phyloP scores from a whole-genome alignment of 352 stramenopile genomes.

The Globisporangium mamillatum region DNA sequence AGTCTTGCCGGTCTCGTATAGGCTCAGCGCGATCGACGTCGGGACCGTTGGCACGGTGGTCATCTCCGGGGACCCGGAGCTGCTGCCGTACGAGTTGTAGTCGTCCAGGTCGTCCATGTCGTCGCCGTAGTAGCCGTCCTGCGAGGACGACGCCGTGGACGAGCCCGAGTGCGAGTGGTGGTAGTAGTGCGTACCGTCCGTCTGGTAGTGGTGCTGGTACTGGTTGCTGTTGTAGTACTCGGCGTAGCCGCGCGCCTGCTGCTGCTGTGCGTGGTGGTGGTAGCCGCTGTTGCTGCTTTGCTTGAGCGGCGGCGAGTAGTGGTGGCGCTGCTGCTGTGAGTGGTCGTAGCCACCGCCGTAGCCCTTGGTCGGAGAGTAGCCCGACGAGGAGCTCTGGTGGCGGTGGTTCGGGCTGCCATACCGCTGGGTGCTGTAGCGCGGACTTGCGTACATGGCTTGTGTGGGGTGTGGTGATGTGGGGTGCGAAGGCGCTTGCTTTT shows the following conservation, averaged over 20 bases:
- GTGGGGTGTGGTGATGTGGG: neutral
- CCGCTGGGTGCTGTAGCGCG: slow-evolving; percentile 11
- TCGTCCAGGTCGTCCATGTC: slow-evolving; percentile 74
- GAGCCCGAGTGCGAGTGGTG: slow-evolving; percentile 73
- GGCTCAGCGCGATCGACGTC: slow-evolving; percentile 62
- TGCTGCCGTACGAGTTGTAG: slow-evolving; percentile 27
- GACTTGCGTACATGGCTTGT: slow-evolving; percentile 17
- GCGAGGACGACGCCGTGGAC: slow-evolving; percentile 73
- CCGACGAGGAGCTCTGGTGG: slow-evolving; percentile 16
- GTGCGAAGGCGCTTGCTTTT: slow-evolving; percentile 17
- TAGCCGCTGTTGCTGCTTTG: slow-evolving; percentile 9
- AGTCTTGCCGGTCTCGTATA: slow-evolving; percentile 79
- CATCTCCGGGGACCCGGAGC: slow-evolving; percentile 51
- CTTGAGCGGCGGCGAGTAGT: slow-evolving; percentile 20
- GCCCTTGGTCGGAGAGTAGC: slow-evolving; percentile 19
- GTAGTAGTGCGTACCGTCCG: slow-evolving; percentile 47
- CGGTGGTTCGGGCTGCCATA: slow-evolving; percentile 18
- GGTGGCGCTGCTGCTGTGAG: slow-evolving; percentile 8
- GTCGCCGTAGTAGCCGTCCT: slow-evolving; percentile 76
- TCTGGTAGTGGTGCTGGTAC: slow-evolving; percentile 53
- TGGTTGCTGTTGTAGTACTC: slow-evolving; percentile 40
- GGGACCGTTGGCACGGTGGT: slow-evolving; percentile 76
- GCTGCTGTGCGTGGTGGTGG: slow-evolving; percentile 6
- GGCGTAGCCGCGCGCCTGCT: slow-evolving; percentile 25
- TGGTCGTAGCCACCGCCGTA: slow-evolving; percentile 8